Evolutionary conservation across 164 flowering plant species (phyloP), one percentile per base, ranked within the genome.

Genomic region (Magnolia sinica): DNA sequence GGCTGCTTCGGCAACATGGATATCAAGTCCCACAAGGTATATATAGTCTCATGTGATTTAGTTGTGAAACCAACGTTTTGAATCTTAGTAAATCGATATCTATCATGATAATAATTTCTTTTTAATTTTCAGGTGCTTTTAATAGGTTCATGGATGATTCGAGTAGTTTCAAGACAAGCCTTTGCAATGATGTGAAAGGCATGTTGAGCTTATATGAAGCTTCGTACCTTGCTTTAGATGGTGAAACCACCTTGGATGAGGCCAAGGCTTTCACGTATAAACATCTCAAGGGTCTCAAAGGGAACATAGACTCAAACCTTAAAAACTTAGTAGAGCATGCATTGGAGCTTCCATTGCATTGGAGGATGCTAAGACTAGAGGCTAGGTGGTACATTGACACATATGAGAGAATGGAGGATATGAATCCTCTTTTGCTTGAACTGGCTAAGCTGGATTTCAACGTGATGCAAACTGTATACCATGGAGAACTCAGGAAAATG

Each of bases 201-300:
- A 49, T 79, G 64, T 68, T 82, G 11, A 20, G 72, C 59, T 74
- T 79, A 50, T 82, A 76, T 70, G 79, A 82, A 63, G 84, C 81
- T 68, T 68, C 50, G 14, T 29, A 82, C 27, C 76, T 84, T 52
- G 73, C 77, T 31, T 50, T 81, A 22, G 76, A 77, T 55, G 92
- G 88, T 45, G 95, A 91, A 74, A 58, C 80, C 16, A 73, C 79
- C 59, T 85, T 91, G 11, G 88, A 88, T 11, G 83, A 87, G 69
- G 88, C 86, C 18, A 74, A 50, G 58, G 63, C 71, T 0, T 85
- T 85, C 22, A 76, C 86, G 45, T n/a, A 73, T 6, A 72, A 63
- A n/a, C 51, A 75, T 45, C 89, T 88, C 3, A 78, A 73, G 49
- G 45, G 63, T 31, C 0, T 73, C 23, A 13, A 77, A 76, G 8